Percentiles rank a stretch among this genome's conserved stretches.
These are phyloP conservation scores for Diaporthe aspalathi DNA, from an alignment of 2,329 filamentous ascomycete species.

Conservation along the genomic window DNA sequence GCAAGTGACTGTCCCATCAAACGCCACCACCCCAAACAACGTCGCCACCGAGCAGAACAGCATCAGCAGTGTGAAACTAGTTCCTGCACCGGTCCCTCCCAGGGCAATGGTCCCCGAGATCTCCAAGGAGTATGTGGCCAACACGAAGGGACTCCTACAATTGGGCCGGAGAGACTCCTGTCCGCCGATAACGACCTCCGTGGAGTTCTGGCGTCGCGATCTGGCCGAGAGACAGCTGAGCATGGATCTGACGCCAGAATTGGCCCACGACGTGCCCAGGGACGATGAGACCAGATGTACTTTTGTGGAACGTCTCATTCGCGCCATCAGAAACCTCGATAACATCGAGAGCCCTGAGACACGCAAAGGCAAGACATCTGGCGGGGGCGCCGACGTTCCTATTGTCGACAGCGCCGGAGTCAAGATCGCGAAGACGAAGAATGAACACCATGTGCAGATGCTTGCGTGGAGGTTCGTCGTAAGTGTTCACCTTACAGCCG, in stretches of 20 bases:
- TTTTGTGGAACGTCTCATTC: neutral
- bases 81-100: neutral
- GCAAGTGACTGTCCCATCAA: too few relatives aligned
- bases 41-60: too few relatives aligned
- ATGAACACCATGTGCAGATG: neutral
- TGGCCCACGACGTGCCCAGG: neutral
- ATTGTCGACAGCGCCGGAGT: neutral
- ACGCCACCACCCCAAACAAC: too few relatives aligned
- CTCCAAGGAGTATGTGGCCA: too few relatives aligned
- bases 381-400: too few relatives aligned
- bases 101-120: neutral
- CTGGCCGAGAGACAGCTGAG: neutral
- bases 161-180: neutral
- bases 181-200: neutral
- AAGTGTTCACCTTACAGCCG: neutral
- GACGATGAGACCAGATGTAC: neutral
- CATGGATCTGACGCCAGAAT: neutral
- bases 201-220: neutral
- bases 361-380: too few relatives aligned
- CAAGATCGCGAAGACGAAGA: neutral
- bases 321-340: neutral
- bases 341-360: neutral
- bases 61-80: too few relatives aligned
- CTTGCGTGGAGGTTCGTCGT: neutral
- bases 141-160: neutral